phyloP scores from a whole-genome alignment of 1,139 yeast species.

The Kazachstania sp. region DNA sequence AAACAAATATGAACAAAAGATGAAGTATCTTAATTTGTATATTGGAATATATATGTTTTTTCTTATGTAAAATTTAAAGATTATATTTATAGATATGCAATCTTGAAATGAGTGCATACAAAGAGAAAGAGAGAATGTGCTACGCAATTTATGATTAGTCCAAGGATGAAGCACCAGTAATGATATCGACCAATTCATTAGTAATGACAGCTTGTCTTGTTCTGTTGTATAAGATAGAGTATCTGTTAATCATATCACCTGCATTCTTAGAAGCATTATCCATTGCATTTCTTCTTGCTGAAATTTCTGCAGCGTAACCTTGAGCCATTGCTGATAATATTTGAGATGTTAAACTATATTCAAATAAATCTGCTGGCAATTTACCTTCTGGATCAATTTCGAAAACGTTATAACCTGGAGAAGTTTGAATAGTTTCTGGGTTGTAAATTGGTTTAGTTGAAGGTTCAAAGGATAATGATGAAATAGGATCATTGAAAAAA shows the following conservation, averaged over 20 bases:
- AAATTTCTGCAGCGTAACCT: conserved; percentile 96
- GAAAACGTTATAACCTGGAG: conserved; percentile 81
- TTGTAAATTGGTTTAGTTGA: conserved; percentile 58
- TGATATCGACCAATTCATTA: conserved; percentile 98
- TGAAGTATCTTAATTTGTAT: background rate
- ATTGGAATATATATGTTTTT: background rate
- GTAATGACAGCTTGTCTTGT: conserved; percentile 99
- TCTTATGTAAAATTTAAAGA: background rate
- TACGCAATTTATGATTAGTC: conserved; percentile 59
- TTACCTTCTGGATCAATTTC: conserved; percentile 74
- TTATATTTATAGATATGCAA: background rate
- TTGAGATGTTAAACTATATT: conserved; percentile 85
- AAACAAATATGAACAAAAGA: background rate
- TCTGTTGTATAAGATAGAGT: conserved; percentile 97
- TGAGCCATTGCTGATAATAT: conserved; percentile 90
- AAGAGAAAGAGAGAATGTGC: too few relatives aligned
- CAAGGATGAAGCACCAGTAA: conserved; percentile 98
- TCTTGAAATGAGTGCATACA: background rate
- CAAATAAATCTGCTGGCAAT: conserved; percentile 55
- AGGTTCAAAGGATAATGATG: conserved; percentile 90
- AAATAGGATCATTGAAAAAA: conserved; percentile 76
- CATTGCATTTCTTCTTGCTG: conserved; percentile 99
- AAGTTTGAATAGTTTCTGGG: conserved; percentile 64
- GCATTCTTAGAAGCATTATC: conserved; percentile 99
- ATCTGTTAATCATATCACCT: conserved; percentile 94